Percentiles rank a stretch among this genome's conserved stretches.
phyloP scores from a whole-genome alignment of 345 rosid species.

The Rhizophora mangle region DNA sequence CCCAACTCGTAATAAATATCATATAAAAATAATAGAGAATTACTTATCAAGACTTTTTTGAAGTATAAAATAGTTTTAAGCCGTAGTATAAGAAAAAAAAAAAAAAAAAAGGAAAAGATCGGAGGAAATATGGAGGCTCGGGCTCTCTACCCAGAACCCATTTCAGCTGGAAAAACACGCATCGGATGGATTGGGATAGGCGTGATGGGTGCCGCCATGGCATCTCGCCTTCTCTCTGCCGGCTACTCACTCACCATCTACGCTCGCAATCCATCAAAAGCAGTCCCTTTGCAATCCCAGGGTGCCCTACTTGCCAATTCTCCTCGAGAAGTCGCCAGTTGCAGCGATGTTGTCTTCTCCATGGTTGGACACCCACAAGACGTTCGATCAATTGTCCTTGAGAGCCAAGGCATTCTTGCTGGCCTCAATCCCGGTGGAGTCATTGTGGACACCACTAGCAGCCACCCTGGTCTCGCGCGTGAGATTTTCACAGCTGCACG shows the following conservation, averaged over 20 bases:
- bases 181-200: conserved; percentile 90
- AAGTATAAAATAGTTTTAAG: no score
- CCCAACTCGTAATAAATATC: no score
- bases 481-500: conserved; percentile 51
- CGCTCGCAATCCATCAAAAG: conserved; percentile 61
- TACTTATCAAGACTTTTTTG: no score
- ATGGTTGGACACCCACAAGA: conserved; percentile 78
- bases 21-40: no score
- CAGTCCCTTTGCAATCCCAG: conserved; percentile 45
- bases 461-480: conserved; percentile 59
- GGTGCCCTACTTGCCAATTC: conserved; percentile 55
- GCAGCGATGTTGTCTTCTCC: conserved; percentile 66
- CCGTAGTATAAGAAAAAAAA: no score
- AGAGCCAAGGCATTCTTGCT: conserved; percentile 37
- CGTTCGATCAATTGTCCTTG: conserved; percentile 59
- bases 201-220: conserved; percentile 84
- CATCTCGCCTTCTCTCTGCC: conserved; percentile 64
- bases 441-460: conserved; percentile 64
- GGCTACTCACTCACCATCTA: conserved; percentile 62
- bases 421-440: conserved; percentile 59
- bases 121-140: conserved; percentile 49
- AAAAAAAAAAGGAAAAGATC: no score
- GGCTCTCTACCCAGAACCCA: conserved; percentile 53
- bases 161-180: conserved; percentile 46
- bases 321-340: conserved; percentile 43